Evolutionary conservation across 352 stramenopile species (phyloP), one percentile per base, ranked within the genome.

Genomic region (Phytopythium delawarense): DNA sequence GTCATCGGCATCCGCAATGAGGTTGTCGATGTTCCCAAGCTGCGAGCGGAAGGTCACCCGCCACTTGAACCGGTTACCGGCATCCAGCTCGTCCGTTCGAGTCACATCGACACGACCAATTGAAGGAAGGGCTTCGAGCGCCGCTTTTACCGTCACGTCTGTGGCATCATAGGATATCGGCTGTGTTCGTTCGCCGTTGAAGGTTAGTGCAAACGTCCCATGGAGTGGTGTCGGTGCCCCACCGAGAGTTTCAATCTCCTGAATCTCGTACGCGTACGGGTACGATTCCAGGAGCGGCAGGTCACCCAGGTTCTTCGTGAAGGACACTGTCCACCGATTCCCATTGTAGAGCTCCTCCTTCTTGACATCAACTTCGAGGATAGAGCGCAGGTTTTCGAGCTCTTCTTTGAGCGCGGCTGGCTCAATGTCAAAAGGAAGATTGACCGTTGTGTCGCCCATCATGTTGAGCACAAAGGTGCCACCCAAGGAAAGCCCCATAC

Each of bases 261-360:
- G 96, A 12, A 98, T 86, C 66, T 98, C 89, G 69, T 98, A 98
- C n/a, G 84, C 78, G 57, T 94, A 82, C 34, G 94, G 82, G 46
- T 85, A 85, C 12, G 94, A 88, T 55, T 92, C 72, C 15, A 99
- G 57, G n/a, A 92, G 61, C 0, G 88, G 91, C 21, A 99, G 62
- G 65, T 99, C 97, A n/a, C 97, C 97, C 8, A 98, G 61, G 67
- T 96, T 97, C 57, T 96, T 93, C 0, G 91, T 98, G 61, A 99
- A 99, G 21, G 96, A 98, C 21, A 99, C 83, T 11, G 83, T 96
- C 94, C 95, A 99, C 25, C 88, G 82, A 71, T 98, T 90, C 51
- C 92, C 76, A 75, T 90, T 92, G 56, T 81, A 84, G 9, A 87
- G 67, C 34, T 91, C 74, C 32, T 91, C 75, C 51, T 86, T 81